Evolutionary conservation across 371 early-diverging fungal species (phyloP).

Genomic region (Syncephalis fuscata): DNA sequence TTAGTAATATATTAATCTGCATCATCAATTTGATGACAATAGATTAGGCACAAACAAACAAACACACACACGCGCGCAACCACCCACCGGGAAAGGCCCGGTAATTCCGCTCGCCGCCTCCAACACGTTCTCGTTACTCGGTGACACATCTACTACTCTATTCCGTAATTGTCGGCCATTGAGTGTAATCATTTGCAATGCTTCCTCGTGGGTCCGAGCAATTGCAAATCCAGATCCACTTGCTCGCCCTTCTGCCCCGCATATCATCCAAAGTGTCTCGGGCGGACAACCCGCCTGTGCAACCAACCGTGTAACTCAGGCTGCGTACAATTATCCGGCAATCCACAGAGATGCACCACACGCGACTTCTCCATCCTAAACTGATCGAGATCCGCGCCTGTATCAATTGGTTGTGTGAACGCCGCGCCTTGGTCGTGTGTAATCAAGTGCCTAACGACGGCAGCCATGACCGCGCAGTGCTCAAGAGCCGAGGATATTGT

Average conservation of each 20-base stretch:
- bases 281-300: slow-evolving; percentile 34
- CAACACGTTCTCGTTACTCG: slow-evolving; percentile 33
- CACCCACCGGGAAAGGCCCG: slow-evolving; percentile 33
- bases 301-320: slow-evolving; percentile 49
- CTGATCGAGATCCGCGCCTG: slow-evolving; percentile 28
- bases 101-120: slow-evolving; percentile 31
- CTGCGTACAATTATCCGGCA: slow-evolving; percentile 42
- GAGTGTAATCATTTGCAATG: slow-evolving; percentile 5
- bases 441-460: background rate
- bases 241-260: slow-evolving; percentile 12
- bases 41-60: background rate
- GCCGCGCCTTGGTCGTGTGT: background rate
- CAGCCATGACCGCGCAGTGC: background rate
- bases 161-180: slow-evolving; percentile 22
- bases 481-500: background rate
- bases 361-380: slow-evolving; percentile 48
- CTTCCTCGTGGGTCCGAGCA: slow-evolving; percentile 35
- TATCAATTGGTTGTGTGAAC: background rate
- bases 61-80: background rate
- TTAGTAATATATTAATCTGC: no score
- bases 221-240: slow-evolving; percentile 39
- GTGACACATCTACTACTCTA: slow-evolving; percentile 44
- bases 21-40: no score
- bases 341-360: slow-evolving; percentile 39
- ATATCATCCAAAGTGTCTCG: slow-evolving; percentile 21